phyloP scores from a whole-genome alignment of 2,329 filamentous ascomycete genomes.

The Intubia oerlemansii region DNA sequence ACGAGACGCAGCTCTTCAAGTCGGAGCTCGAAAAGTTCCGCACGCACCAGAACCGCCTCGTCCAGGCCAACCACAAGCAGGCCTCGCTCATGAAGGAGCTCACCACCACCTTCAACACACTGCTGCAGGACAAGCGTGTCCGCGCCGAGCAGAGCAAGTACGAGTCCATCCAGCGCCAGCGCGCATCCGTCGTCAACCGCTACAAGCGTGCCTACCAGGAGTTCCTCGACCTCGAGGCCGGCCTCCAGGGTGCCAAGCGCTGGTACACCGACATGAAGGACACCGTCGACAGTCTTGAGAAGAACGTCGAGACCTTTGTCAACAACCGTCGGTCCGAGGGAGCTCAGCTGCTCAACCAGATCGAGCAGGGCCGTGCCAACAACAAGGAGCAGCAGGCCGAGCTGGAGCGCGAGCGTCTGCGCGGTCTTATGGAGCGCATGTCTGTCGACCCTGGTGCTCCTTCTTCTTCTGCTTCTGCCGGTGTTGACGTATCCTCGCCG shows the following conservation, averaged over 20 bases:
- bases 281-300: conserved; percentile 73
- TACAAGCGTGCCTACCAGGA: conserved; percentile 88
- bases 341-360: conserved; percentile 69
- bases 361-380: conserved; percentile 55
- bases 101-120: conserved; percentile 63
- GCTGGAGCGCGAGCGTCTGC: conserved; percentile 64
- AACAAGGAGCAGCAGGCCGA: conserved; percentile 45
- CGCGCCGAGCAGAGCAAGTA: conserved; percentile 90
- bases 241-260: conserved; percentile 66
- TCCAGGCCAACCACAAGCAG: conserved; percentile 93
- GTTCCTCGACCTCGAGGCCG: conserved; percentile 74
- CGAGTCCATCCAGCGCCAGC: conserved; percentile 66
- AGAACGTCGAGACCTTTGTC: conserved; percentile 94
- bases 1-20: conserved; percentile 82
- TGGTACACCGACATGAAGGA: conserved; percentile 96
- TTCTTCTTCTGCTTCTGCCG: conserved; percentile 16
- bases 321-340: conserved; percentile 86
- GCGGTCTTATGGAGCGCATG: conserved; percentile 87
- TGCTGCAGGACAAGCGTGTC: conserved; percentile 86
- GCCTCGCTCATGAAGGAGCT: conserved; percentile 86
- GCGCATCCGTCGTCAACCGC: conserved; percentile 58
- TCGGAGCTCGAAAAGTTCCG: conserved; percentile 95
- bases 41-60: conserved; percentile 71
- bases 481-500: conserved; percentile 16
- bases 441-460: conserved; percentile 50